These are phyloP conservation scores for Sambucus nigra DNA, from an alignment of 129 eudicot species.

Conservation along the genomic window DNA sequence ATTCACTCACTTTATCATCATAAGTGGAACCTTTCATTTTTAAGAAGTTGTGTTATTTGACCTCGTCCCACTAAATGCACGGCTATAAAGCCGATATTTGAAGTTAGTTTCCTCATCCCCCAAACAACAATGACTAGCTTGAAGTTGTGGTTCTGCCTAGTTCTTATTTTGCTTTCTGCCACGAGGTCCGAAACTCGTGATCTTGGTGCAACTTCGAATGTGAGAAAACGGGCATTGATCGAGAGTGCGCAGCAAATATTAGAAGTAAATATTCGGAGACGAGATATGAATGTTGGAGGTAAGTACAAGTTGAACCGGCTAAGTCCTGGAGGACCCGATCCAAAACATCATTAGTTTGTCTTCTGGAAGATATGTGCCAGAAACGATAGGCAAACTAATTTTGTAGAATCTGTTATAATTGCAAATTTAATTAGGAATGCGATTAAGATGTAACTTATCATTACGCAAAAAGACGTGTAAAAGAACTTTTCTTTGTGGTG, in stretches of 20 bases:
- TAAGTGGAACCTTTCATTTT: constrained; percentile 15
- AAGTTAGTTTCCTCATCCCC: constrained; percentile 1
- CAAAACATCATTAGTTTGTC: constrained; percentile 38
- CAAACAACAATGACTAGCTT: constrained; percentile 30
- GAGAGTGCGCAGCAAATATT: constrained; percentile 30
- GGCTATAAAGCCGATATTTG: neutral
- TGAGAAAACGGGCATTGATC: constrained; percentile 21
- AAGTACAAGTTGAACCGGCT: constrained; percentile 23
- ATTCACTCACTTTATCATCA: constrained; percentile 19
- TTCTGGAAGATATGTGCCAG: neutral
- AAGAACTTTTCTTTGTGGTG: neutral
- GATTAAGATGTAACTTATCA: neutral
- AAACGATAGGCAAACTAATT: neutral
- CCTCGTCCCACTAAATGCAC: constrained; percentile 7
- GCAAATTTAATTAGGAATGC: neutral
- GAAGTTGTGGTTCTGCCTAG: constrained; percentile 23
- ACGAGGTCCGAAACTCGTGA: constrained; percentile 23
- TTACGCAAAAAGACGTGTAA: neutral
- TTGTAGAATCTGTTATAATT: neutral
- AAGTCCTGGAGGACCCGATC: constrained; percentile 62
- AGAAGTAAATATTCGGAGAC: constrained; percentile 25
- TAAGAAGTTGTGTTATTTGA: constrained; percentile 3
- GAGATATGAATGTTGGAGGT: constrained; percentile 17
- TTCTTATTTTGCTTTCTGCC: constrained; percentile 21
- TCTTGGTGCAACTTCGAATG: neutral